phyloP scores from a whole-genome alignment of 2,329 filamentous ascomycete species.

The Arthrobotrys musiformis region DNA sequence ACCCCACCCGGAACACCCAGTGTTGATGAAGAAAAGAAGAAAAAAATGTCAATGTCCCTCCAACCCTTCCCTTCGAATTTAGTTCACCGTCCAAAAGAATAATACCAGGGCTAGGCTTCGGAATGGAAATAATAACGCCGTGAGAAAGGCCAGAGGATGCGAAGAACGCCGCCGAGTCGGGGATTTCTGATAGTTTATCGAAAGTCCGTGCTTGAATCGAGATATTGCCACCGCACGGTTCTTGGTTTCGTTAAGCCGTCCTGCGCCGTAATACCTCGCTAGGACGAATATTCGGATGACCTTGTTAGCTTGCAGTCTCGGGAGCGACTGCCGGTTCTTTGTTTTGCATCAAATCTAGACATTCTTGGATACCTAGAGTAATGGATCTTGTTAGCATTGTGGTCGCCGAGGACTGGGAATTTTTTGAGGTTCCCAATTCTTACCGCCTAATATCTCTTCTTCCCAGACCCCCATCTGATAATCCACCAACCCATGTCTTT shows the following conservation, averaged over 20 bases:
- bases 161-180: slow-evolving; percentile 52
- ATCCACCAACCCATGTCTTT: slow-evolving; percentile 92
- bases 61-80: slow-evolving; percentile 27
- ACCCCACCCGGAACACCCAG: slow-evolving; percentile 53
- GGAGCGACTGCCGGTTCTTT: slow-evolving; percentile 49
- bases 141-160: slow-evolving; percentile 47
- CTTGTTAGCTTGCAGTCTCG: slow-evolving; percentile 38
- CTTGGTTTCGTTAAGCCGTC: slow-evolving; percentile 2
- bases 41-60: slow-evolving; percentile 25
- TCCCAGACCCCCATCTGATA: slow-evolving; percentile 98
- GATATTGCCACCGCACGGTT: slow-evolving; percentile 49
- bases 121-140: slow-evolving; percentile 55
- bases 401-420: background rate
- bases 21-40: slow-evolving; percentile 53
- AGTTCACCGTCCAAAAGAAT: slow-evolving; percentile 45
- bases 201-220: slow-evolving; percentile 26
- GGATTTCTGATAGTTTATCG: slow-evolving; percentile 33
- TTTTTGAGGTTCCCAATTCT: slow-evolving; percentile 62
- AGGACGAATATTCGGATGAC: slow-evolving; percentile 14
- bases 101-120: slow-evolving; percentile 51
- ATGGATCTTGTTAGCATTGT: slow-evolving; percentile 6
- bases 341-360: slow-evolving; percentile 47
- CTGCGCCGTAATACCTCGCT: slow-evolving; percentile 12
- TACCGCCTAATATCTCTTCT: slow-evolving; percentile 86
- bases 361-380: slow-evolving; percentile 41